phyloP scores from a whole-genome alignment of 352 stramenopile species.

The Phytophthora multivora region DNA sequence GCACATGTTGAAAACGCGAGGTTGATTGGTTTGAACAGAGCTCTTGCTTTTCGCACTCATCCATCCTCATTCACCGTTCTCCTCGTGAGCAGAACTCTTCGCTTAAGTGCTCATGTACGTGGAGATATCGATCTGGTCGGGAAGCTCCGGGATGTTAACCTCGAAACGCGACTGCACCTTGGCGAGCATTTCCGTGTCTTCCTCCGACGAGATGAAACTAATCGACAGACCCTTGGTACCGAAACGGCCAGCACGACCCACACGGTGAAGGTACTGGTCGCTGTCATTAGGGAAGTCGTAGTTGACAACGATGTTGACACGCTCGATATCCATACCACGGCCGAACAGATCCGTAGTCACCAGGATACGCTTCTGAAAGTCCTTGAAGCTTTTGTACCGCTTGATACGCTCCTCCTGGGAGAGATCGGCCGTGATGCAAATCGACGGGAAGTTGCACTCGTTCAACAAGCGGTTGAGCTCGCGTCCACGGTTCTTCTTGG shows the following conservation, averaged over 20 bases:
- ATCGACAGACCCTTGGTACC: slow-evolving; percentile 99
- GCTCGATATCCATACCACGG: slow-evolving; percentile 99
- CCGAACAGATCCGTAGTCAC: slow-evolving; percentile 99
- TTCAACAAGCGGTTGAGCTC: slow-evolving; percentile 98
- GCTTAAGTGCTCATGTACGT: slow-evolving; percentile 96
- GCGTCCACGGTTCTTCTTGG: slow-evolving; percentile 96
- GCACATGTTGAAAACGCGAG: slow-evolving; percentile 33
- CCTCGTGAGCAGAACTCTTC: slow-evolving; percentile 22
- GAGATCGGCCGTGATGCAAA: slow-evolving; percentile 98
- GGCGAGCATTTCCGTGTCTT: slow-evolving; percentile 98
- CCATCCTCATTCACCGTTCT: slow-evolving; percentile 15
- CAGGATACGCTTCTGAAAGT: slow-evolving; percentile 99
- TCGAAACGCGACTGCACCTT: slow-evolving; percentile 99
- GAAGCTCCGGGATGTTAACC: slow-evolving; percentile 99
- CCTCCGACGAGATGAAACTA: slow-evolving; percentile 98
- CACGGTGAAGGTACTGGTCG: slow-evolving; percentile 99
- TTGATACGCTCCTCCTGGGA: slow-evolving; percentile 98
- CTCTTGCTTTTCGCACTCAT: slow-evolving; percentile 20
- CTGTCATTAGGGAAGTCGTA: slow-evolving; percentile 99
- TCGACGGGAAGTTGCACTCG: slow-evolving; percentile 99
- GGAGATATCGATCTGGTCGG: slow-evolving; percentile 99
- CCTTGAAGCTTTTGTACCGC: slow-evolving; percentile 99
- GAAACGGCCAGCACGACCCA: slow-evolving; percentile 98
- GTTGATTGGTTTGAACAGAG: slow-evolving; percentile 36
- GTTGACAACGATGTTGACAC: slow-evolving; percentile 99